phyloP scores from a whole-genome alignment of 495 filamentous ascomycete genomes.

The Lichenothelia convexa region DNA sequence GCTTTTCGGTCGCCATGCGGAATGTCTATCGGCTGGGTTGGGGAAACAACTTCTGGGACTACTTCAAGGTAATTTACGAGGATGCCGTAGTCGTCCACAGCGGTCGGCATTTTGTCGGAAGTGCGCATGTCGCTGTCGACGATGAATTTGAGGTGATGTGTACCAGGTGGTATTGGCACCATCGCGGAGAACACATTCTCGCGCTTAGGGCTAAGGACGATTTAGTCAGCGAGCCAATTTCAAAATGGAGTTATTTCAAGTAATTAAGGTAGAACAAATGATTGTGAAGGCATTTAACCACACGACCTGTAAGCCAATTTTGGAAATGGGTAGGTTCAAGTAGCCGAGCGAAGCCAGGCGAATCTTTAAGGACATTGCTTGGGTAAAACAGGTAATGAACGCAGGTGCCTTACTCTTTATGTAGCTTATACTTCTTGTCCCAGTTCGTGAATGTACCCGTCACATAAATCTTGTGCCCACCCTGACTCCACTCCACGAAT shows the following conservation, averaged over 20 bases:
- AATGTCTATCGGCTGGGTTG: conserved; percentile 6
- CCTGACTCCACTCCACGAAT: conserved; percentile 59
- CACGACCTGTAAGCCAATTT: too few relatives aligned
- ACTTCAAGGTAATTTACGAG: conserved; percentile 96
- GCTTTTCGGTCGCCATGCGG: conserved; percentile 1
- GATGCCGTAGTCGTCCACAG: conserved; percentile 91
- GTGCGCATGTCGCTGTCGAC: conserved; percentile 85
- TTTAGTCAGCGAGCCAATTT: too few relatives aligned
- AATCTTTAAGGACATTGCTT: too few relatives aligned
- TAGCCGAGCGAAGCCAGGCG: too few relatives aligned
- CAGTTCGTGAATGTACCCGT: conserved; percentile 93
- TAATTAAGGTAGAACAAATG: too few relatives aligned
- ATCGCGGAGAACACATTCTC: conserved; percentile 49
- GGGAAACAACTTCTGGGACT: conserved; percentile 50
- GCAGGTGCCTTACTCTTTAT: conserved; percentile 67
- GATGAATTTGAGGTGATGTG: conserved; percentile 91
- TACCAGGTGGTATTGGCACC: conserved; percentile 71
- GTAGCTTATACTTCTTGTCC: conserved; percentile 76
- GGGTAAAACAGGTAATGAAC: too few relatives aligned
- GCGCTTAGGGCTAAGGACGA: too few relatives aligned
- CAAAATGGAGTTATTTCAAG: too few relatives aligned
- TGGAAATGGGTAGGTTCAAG: too few relatives aligned
- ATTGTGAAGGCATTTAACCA: too few relatives aligned
- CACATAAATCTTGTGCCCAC: conserved; percentile 76
- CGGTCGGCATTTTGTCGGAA: conserved; percentile 71